Evolutionary conservation across 139 green algal genomes (phyloP), one percentile per base, ranked within the genome.

Genomic region (Tetraselmis striata): DNA sequence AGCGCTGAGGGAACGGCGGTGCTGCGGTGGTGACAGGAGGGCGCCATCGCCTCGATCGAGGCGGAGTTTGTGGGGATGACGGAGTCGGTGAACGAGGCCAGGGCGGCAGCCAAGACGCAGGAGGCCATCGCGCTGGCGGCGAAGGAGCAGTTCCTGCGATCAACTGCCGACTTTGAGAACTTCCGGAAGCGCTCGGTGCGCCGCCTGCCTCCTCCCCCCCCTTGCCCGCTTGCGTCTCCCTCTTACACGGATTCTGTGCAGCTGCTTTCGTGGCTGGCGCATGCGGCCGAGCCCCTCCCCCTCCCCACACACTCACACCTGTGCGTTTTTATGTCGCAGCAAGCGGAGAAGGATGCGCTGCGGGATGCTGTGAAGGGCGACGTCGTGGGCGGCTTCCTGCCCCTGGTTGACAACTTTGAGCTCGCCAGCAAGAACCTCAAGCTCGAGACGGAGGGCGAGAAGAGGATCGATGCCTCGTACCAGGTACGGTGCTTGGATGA

Each of bases 101-200:
- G 18, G 5, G 45, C 45, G 45, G 45, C 45, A 59, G 28, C 24
- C 77, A 31, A 32, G 31, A 28, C 79, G 22, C 79, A 88, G 32
- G 90, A 92, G 78, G 59, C 59, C n/a, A 83, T 77, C 0, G 30
- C 87, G 30, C 28, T 78, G 30, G 80, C 79, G 5, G 80, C 84
- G 18, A 94, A 96, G 82, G 93, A 97, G 77, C 92, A 97, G 87
- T 95, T 92, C 67, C 81, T 99, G 31, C 89, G 97, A 1, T 90
- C 99, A 58, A 94, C 89, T 45, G 97, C 97, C 18, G 97, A 99
- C 85, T 99, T 99, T 89, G 97, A 99, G n/a, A 99, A 99, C 90
- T 99, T 98, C 93, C 88, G 95, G 58, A 96, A 97, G 83, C 89
- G 97, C 75, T 94, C 90, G 74, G 84, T 88, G 59, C 30, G 84